phyloP scores from a whole-genome alignment of 495 filamentous ascomycete species.

The Collariella sp. region DNA sequence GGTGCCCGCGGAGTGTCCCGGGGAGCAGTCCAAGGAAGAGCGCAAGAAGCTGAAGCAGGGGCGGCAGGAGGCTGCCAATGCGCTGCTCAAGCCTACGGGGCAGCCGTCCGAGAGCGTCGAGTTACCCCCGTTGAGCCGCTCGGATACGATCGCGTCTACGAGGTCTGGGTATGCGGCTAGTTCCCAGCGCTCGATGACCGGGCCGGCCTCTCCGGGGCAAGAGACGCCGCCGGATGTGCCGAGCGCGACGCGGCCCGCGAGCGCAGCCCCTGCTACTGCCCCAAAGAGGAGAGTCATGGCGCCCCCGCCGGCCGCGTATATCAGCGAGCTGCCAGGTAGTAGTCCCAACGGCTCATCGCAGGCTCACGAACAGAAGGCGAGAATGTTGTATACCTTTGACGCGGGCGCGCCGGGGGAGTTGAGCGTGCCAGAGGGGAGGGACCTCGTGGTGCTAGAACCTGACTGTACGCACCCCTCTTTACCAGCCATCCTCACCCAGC shows the following conservation, averaged over 20 bases:
- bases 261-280: conserved; percentile 17
- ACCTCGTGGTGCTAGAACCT: conserved; percentile 70
- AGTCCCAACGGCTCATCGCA: conserved; percentile 29
- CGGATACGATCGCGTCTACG: conserved; percentile 87
- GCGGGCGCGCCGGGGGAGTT: conserved; percentile 72
- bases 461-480: conserved; percentile 59
- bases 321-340: conserved; percentile 53
- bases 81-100: conserved; percentile 36
- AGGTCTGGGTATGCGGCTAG: conserved; percentile 83
- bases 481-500: background rate
- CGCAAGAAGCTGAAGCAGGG: conserved; percentile 83
- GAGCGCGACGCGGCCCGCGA: conserved; percentile 23
- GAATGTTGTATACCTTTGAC: conserved; percentile 83
- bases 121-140: conserved; percentile 55
- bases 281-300: conserved; percentile 65
- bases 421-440: conserved; percentile 64
- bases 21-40: conserved; percentile 86
- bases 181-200: conserved; percentile 64
- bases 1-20: conserved; percentile 89
- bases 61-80: conserved; percentile 69
- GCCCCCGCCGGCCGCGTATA: conserved; percentile 75
- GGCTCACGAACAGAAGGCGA: conserved; percentile 56
- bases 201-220: conserved; percentile 41
- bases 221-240: conserved; percentile 32
- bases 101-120: conserved; percentile 38